Conservation (phyloP, 2,329 filamentous ascomycete genomes). For the Beauveria rudraprayagi region DNA sequence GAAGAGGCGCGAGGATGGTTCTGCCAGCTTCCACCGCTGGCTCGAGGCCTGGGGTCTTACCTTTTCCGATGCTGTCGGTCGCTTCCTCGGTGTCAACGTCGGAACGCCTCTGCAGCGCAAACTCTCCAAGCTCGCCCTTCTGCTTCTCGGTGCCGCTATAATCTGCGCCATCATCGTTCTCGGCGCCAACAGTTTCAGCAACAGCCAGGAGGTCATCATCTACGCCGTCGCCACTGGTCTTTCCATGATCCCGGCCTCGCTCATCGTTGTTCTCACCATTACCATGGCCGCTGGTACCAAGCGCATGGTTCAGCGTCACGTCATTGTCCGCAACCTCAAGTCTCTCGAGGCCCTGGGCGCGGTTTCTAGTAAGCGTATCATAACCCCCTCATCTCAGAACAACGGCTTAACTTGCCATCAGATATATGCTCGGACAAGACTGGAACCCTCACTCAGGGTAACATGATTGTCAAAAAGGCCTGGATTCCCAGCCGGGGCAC, state of each 20-base stretch:
- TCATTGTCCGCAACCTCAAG: constrained; percentile 44
- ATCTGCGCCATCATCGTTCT: constrained; percentile 38
- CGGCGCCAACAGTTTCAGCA: constrained; percentile 32
- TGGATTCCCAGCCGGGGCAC: constrained; percentile 42
- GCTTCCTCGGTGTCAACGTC: constrained; percentile 41
- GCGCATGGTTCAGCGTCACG: constrained; percentile 44
- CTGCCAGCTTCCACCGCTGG: constrained; percentile 23
- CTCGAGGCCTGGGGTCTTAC: constrained; percentile 31
- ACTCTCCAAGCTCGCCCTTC: constrained; percentile 59
- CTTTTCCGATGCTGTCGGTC: constrained; percentile 27
- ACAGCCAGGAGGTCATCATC: constrained; percentile 32
- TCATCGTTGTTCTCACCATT: constrained; percentile 47
- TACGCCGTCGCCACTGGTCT: constrained; percentile 39
- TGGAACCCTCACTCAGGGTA: constrained; percentile 45
- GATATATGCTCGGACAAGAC: constrained; percentile 52
- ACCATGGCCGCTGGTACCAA: constrained; percentile 50
- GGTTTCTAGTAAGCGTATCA: constrained; percentile 34
- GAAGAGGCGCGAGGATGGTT: constrained; percentile 39
- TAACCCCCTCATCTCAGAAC: background rate
- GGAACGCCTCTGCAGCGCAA: constrained; percentile 64
- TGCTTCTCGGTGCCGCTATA: constrained; percentile 54
- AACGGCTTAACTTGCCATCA: constrained; percentile 19
- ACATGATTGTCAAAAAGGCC: constrained; percentile 46
- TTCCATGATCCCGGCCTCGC: constrained; percentile 43
- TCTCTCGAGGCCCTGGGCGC: constrained; percentile 46